Base-by-base conservation (phyloP, 2,329 filamentous ascomycete species). In the Paecilomyces sp. region DNA sequence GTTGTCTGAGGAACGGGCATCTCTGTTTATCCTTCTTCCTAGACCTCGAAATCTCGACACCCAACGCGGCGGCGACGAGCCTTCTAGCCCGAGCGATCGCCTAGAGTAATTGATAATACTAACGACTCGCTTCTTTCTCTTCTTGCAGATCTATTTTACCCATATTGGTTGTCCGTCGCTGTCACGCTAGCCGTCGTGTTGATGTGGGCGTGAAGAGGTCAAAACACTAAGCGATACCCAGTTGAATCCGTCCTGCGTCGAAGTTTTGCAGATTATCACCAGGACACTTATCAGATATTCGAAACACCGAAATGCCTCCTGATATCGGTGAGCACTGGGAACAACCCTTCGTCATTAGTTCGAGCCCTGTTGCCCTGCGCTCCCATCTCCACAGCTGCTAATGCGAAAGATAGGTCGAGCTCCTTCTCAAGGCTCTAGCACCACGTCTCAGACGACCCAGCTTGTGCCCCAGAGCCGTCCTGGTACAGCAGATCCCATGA, bases 1-100 rank as follows among this genome's bases (percentile, higher is more conserved):
- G 73, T 75, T 75, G 73, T 73, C 72, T 74, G 72, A 75, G 73
- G 71, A 74, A 75, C 73, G 70, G 68, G 61, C 60, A 58, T 68
- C 67, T 75, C 72, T 75, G 72, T 75, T 75, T 75, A 75, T 72
- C 65, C 67, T 72, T 67, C 64, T 64, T 65, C 60, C 61, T 31
- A 50, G 60, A 62, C 60, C 57, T 59, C 58, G 53, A 58, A 50
- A 61, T 57, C 61, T 65, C 64, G 59, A 62, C 59, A 51, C 59
- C 57, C 51, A 58, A 62, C 62, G 60, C 63, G 57, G 66, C 60
- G 61, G 63, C 64, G 61, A 69, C 67, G 68, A 63, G 63, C 60
- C 62, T 57, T 61, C 59, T 63, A 66, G 64, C 62, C 28, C 57
- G 57, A 54, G 55, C 60, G 58, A 58, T 53, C 60, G 60, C 54